These are phyloP conservation scores for Thermoascus crustaceus DNA, from an alignment of 2,329 filamentous ascomycete species.

Conservation along the genomic window DNA sequence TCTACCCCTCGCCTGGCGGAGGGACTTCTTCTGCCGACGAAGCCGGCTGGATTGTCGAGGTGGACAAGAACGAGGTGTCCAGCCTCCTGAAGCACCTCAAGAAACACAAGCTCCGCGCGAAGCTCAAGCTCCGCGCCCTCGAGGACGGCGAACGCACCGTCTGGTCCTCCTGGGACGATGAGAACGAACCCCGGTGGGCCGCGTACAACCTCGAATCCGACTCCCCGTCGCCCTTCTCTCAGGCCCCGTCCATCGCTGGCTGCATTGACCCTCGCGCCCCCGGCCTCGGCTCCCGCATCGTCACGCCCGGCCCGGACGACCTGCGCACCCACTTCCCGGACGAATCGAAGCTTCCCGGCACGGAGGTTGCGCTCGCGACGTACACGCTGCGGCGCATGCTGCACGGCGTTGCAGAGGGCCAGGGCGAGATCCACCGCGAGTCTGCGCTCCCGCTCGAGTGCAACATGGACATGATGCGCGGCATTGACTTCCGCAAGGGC, in stretches of 20 bases:
- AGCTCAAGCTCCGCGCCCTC: slow-evolving; percentile 61
- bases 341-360: slow-evolving; percentile 34
- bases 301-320: slow-evolving; percentile 30
- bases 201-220: slow-evolving; percentile 31
- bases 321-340: slow-evolving; percentile 24
- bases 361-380: slow-evolving; percentile 44
- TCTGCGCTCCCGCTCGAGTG: slow-evolving; percentile 74
- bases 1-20: slow-evolving; percentile 56
- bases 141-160: slow-evolving; percentile 57
- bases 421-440: slow-evolving; percentile 63
- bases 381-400: slow-evolving; percentile 75
- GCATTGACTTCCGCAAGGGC: slow-evolving; percentile 87
- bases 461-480: slow-evolving; percentile 79
- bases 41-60: slow-evolving; percentile 66
- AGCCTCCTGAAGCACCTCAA: slow-evolving; percentile 64
- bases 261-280: slow-evolving; percentile 35
- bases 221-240: slow-evolving; percentile 21
- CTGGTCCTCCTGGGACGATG: slow-evolving; percentile 67
- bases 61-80: slow-evolving; percentile 60
- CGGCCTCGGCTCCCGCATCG: slow-evolving; percentile 30
- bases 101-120: slow-evolving; percentile 77
- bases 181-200: slow-evolving; percentile 28
- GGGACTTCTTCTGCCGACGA: slow-evolving; percentile 12
- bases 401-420: slow-evolving; percentile 76
- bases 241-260: slow-evolving; percentile 19